A percentile compares a stretch with the other conserved stretches of the same genome.
These are phyloP conservation scores for Thuidium tamariscinum DNA, from an alignment of 225 moss, liverwort and hornwort species.

Conservation along the genomic window DNA sequence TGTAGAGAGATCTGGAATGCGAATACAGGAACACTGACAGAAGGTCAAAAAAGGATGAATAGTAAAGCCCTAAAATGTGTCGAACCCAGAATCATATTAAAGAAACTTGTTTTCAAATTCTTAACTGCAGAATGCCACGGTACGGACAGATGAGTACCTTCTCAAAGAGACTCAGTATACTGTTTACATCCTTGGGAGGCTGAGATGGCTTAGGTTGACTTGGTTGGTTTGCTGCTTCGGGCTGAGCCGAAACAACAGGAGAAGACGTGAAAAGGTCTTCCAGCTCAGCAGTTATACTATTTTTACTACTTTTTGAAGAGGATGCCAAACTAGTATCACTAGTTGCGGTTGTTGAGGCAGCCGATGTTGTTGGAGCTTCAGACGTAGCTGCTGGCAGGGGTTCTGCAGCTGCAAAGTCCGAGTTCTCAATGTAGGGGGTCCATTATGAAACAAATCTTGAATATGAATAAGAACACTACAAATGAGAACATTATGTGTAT, in stretches of 20 bases:
- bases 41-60: neutral
- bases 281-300: conserved; percentile 63
- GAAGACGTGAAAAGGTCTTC: conserved; percentile 80
- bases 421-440: conserved; percentile 1
- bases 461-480: neutral
- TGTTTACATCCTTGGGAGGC: conserved; percentile 62
- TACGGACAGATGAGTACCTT: conserved; percentile 22
- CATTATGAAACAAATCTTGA: neutral
- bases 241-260: conserved; percentile 35
- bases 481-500: neutral
- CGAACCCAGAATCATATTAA: neutral
- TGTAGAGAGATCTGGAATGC: neutral
- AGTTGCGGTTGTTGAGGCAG: conserved; percentile 20
- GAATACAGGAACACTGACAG: neutral
- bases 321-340: conserved; percentile 12
- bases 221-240: conserved; percentile 34
- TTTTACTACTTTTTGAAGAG: conserved; percentile 26
- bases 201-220: conserved; percentile 21
- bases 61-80: neutral
- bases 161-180: conserved; percentile 94
- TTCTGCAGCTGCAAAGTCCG: conserved; percentile 59
- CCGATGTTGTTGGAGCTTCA: conserved; percentile 25
- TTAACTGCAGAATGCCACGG: neutral
- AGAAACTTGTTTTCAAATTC: neutral
- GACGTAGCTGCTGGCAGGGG: conserved; percentile 23